Evolutionary conservation across 2,329 filamentous ascomycete species (phyloP), one percentile per base, ranked within the genome.

Genomic region (Diplodia intermedia): DNA sequence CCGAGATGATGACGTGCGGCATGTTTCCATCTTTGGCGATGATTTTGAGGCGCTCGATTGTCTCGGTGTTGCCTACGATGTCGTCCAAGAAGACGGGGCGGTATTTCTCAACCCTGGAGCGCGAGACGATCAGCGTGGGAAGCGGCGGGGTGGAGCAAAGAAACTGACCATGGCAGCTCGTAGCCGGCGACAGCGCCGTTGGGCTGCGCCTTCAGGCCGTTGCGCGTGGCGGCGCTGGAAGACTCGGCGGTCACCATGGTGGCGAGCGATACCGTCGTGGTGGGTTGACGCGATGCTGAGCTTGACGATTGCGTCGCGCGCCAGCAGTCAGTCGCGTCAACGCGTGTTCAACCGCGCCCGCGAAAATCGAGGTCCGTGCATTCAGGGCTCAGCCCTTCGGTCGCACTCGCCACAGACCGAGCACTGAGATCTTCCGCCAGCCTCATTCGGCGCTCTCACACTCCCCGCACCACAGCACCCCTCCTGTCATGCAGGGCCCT

Each of bases 1-100:
- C 95, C n/a, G 93, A 97, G 75, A 99, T 98, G 81, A 99, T 98
- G 76, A 99, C 89, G 81, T 99, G 95, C 2, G 95, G 95, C 94
- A 99, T 97, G 82, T 99, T 99, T 74, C 95, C 95, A 82, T 98
- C 95, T 80, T 94, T 95, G 56, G 95, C 94, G 74, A 99, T 98
- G 75, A 99, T 98, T 79, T 98, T 98, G 74, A 99, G 84, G 67
- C 95, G 91, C 80, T 98, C 94, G 74, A 99, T 93, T 0, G 95
- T 99, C 79, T 99, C 95, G 23, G 92, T 97, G 80, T 99, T 99
- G 76, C 95, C 95, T 66, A 99, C 95, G 65, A 99, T 90, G 82
- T 99, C 94, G 81, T 98, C 93, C 36, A 99, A 89, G 80, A 96
- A 96, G 65, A 97, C 87, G 1, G 95, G 95, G 49, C 95, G 88